Percentiles rank a stretch among this genome's conserved stretches.
These are phyloP conservation scores for Trichoderma hamatum DNA, from an alignment of 2,329 filamentous ascomycete species.

Conservation along the genomic window DNA sequence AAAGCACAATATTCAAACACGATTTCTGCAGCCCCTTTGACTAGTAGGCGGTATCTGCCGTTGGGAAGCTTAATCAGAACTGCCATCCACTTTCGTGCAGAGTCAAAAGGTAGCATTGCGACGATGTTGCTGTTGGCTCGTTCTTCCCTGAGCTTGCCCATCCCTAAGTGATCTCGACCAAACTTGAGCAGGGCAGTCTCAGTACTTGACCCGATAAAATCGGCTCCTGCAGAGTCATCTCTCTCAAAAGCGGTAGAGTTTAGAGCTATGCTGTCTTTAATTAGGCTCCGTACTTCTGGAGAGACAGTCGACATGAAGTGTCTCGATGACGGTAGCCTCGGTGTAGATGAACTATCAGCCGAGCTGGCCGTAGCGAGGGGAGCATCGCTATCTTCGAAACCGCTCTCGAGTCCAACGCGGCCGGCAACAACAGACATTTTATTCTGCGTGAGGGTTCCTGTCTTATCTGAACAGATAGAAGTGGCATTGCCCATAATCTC, in stretches of 20 bases:
- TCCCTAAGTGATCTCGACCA: slow-evolving; percentile 52
- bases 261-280: slow-evolving; percentile 47
- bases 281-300: slow-evolving; percentile 40
- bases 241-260: slow-evolving; percentile 60
- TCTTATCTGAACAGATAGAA: slow-evolving; percentile 67
- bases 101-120: slow-evolving; percentile 58
- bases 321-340: slow-evolving; percentile 36
- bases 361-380: slow-evolving; percentile 24
- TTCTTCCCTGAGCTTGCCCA: slow-evolving; percentile 50
- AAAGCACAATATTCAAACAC: slow-evolving; percentile 51
- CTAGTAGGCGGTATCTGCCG: slow-evolving; percentile 53
- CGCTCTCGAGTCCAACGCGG: slow-evolving; percentile 50
- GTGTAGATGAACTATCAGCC: slow-evolving; percentile 19
- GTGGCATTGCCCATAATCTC: slow-evolving; percentile 68
- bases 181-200: slow-evolving; percentile 58
- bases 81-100: slow-evolving; percentile 59
- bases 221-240: slow-evolving; percentile 40
- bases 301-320: slow-evolving; percentile 39
- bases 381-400: slow-evolving; percentile 43
- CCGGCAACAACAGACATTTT: slow-evolving; percentile 65
- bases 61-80: slow-evolving; percentile 52
- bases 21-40: slow-evolving; percentile 63
- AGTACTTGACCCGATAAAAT: slow-evolving; percentile 58
- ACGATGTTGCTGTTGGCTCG: slow-evolving; percentile 50
- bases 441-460: slow-evolving; percentile 66